Evolutionary conservation across 768 basidiomycete species (phyloP).

Genomic region (Sistotremastrum niveocremeum): DNA sequence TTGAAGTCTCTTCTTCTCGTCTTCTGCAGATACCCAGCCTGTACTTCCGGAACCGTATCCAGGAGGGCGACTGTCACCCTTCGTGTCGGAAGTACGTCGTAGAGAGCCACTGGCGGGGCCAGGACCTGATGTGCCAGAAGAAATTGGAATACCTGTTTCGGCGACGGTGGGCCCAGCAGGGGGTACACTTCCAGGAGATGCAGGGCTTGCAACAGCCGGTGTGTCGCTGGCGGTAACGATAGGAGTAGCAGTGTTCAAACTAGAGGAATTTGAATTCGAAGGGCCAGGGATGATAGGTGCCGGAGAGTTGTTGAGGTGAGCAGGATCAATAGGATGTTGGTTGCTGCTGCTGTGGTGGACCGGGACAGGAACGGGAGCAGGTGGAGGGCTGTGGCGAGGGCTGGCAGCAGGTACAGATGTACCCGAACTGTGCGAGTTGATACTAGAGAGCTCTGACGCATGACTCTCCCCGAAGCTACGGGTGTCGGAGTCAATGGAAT

Average conservation of each 20-base stretch:
- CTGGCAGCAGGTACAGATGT: background rate
- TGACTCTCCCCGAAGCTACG: slow-evolving; percentile 80
- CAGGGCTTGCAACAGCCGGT: slow-evolving; percentile 7
- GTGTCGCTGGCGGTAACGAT: slow-evolving; percentile 16
- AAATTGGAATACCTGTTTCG: slow-evolving; percentile 63
- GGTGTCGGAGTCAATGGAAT: slow-evolving; percentile 58
- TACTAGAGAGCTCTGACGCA: slow-evolving; percentile 52
- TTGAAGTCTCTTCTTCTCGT: slow-evolving; percentile 52
- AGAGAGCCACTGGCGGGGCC: slow-evolving; percentile 57
- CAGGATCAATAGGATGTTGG: slow-evolving; percentile 12
- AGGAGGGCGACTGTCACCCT: slow-evolving; percentile 1
- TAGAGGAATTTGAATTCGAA: slow-evolving; percentile 14
- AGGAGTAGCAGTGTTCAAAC: slow-evolving; percentile 22
- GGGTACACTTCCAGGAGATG: slow-evolving; percentile 16
- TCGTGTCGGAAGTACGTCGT: slow-evolving; percentile 7
- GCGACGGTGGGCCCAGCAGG: slow-evolving; percentile 48
- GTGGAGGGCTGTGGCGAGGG: slow-evolving; percentile 2
- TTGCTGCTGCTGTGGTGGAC: slow-evolving; percentile 6
- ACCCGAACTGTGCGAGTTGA: slow-evolving; percentile 16
- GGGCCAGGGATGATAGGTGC: slow-evolving; percentile 8
- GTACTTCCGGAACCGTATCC: slow-evolving; percentile 13
- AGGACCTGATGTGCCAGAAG: slow-evolving; percentile 43
- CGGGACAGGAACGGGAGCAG: slow-evolving; percentile 2
- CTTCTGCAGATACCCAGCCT: slow-evolving; percentile 39
- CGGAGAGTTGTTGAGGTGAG: slow-evolving; percentile 15